A percentile compares a stretch with the other conserved stretches of the same genome.
Evolutionary conservation across 176 grass and related monocot genomes (phyloP).

Genomic region (Oryza coarctata): DNA sequence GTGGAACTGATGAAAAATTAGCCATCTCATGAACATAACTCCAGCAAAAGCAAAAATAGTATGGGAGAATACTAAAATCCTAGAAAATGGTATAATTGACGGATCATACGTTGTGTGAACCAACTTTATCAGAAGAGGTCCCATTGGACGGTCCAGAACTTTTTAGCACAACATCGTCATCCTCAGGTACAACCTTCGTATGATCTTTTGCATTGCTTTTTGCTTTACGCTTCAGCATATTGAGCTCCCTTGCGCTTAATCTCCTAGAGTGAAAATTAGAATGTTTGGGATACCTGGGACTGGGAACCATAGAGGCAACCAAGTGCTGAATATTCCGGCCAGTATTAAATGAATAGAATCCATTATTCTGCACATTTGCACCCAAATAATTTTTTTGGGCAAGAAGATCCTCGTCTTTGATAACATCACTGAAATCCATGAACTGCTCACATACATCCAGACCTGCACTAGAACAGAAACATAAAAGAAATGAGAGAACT

Average conservation of each 20-base stretch:
- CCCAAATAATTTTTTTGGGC: slow-evolving; percentile 58
- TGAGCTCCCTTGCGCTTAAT: slow-evolving; percentile 92
- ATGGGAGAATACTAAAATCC: neutral
- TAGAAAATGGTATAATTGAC: neutral
- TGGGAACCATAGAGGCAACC: slow-evolving; percentile 85
- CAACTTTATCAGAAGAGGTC: slow-evolving; percentile 56
- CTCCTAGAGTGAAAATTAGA: slow-evolving; percentile 53
- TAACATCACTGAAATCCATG: slow-evolving; percentile 97
- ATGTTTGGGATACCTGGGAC: slow-evolving; percentile 53
- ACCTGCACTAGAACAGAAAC: slow-evolving; percentile 58
- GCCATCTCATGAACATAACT: neutral
- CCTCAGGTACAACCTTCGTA: slow-evolving; percentile 73
- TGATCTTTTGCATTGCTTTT: slow-evolving; percentile 89
- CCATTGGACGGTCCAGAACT: slow-evolving; percentile 43
- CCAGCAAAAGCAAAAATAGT: neutral
- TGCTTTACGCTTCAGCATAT: slow-evolving; percentile 95
- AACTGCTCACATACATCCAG: slow-evolving; percentile 99
- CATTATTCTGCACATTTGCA: slow-evolving; percentile 60
- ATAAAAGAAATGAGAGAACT: slow-evolving; percentile 15
- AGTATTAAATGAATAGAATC: slow-evolving; percentile 52
- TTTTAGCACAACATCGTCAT: slow-evolving; percentile 55
- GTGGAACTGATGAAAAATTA: neutral
- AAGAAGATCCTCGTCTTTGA: slow-evolving; percentile 97
- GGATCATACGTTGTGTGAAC: slow-evolving; percentile 54
- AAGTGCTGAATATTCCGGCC: slow-evolving; percentile 90